Conservation (phyloP, 306 rosid genomes). For the Glycine soja region DNA sequence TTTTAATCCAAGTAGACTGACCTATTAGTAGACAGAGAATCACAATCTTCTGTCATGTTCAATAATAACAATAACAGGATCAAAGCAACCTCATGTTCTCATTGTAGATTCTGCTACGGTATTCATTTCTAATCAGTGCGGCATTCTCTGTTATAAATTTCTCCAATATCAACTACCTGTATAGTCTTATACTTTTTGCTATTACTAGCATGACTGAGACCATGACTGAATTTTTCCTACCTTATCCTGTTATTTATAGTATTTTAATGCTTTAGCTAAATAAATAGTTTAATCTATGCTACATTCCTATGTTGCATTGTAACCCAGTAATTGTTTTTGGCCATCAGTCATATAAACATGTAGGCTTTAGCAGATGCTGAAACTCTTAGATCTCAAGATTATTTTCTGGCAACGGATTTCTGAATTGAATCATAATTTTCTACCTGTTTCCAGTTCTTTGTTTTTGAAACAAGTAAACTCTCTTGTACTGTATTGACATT, state of each 20-base stretch:
- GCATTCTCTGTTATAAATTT: neutral
- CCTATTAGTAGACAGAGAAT: slow-evolving; percentile 1
- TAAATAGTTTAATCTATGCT: neutral
- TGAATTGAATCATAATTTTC: slow-evolving; percentile 4
- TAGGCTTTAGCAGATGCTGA: neutral
- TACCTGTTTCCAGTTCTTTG: neutral
- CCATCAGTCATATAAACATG: neutral
- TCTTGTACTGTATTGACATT: neutral
- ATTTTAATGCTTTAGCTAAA: neutral
- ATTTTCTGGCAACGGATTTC: neutral
- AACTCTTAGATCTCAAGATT: slow-evolving; percentile 7
- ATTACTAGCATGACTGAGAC: neutral
- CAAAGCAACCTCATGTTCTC: slow-evolving; percentile 10
- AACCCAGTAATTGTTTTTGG: neutral
- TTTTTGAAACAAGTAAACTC: neutral
- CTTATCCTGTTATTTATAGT: neutral
- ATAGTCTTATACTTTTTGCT: neutral
- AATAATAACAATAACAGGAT: slow-evolving; percentile 13
- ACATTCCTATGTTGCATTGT: slow-evolving; percentile 9
- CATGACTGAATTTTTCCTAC: neutral
- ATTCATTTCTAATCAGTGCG: slow-evolving; percentile 11
- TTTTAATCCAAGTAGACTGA: neutral
- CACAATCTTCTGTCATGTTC: neutral
- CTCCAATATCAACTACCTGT: neutral
- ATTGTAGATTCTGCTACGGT: slow-evolving; percentile 3